Evolutionary conservation across 495 filamentous ascomycete species (phyloP).

Genomic region (Friedmanniomyces simplex): DNA sequence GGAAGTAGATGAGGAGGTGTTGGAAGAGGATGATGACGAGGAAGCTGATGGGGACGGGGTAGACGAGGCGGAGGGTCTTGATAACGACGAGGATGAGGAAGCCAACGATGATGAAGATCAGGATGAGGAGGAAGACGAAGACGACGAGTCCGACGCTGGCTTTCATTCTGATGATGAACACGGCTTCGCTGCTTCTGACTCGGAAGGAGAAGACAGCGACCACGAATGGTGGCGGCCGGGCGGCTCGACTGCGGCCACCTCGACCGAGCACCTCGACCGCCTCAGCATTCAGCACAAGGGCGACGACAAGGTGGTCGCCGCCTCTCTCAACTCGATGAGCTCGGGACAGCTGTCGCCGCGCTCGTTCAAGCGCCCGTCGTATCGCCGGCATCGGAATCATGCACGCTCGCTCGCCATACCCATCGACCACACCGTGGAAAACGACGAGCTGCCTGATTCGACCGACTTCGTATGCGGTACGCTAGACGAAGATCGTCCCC

Average conservation of each 20-base stretch:
- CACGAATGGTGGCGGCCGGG: conserved; percentile 68
- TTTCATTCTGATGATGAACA: conserved; percentile 90
- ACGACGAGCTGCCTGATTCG: conserved; percentile 74
- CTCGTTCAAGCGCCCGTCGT: conserved; percentile 26
- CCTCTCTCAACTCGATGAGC: conserved; percentile 54
- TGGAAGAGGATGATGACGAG: conserved; percentile 42
- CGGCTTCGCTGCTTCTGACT: conserved; percentile 84
- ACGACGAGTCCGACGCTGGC: conserved; percentile 58
- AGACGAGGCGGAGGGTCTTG: conserved; percentile 31
- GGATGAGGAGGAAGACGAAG: conserved; percentile 37
- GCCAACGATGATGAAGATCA: conserved; percentile 48
- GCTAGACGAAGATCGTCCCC: conserved; percentile 85
- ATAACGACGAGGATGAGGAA: conserved; percentile 43
- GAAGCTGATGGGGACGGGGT: conserved; percentile 29
- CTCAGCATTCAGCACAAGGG: conserved; percentile 18
- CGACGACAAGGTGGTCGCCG: conserved; percentile 40
- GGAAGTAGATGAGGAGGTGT: conserved; percentile 80
- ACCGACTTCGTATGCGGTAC: conserved; percentile 98
- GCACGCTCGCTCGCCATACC: conserved; percentile 26
- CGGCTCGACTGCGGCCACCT: conserved; percentile 47
- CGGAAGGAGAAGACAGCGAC: conserved; percentile 67
- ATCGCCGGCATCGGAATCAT: conserved; percentile 27
- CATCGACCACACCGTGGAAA: conserved; percentile 47
- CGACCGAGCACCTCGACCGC: conserved; percentile 40
- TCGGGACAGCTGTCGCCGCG: conserved; percentile 29